Evolutionary conservation across 805 yeast species (phyloP).

Genomic region (Kodamaea jinghongensis): DNA sequence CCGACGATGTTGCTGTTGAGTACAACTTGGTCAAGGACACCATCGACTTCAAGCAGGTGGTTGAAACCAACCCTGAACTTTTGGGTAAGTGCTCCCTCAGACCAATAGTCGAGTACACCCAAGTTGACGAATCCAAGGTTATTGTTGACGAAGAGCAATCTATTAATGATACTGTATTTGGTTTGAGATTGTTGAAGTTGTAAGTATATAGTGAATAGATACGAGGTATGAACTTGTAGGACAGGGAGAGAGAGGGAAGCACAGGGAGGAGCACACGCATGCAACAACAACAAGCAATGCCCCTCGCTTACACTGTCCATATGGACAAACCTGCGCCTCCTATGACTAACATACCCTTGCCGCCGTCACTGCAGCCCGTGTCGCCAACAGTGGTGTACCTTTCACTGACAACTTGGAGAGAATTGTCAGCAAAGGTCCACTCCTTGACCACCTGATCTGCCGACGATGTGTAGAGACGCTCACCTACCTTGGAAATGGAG

Average conservation of each 20-base stretch:
- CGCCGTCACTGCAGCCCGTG: slow-evolving; percentile 68
- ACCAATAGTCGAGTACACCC: slow-evolving; percentile 50
- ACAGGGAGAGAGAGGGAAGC: too few relatives aligned
- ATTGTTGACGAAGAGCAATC: slow-evolving; percentile 84
- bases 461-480: slow-evolving; percentile 55
- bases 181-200: slow-evolving; percentile 73
- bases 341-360: slow-evolving; percentile 40
- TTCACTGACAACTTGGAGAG: slow-evolving; percentile 15
- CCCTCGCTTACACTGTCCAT: too few relatives aligned
- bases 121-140: slow-evolving; percentile 35
- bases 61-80: slow-evolving; percentile 63
- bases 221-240: too few relatives aligned
- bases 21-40: slow-evolving; percentile 66
- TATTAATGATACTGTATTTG: slow-evolving; percentile 71
- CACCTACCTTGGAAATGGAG: slow-evolving; percentile 42
- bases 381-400: slow-evolving; percentile 84
- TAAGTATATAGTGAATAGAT: slow-evolving; percentile 1
- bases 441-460: slow-evolving; percentile 77
- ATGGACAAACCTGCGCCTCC: slow-evolving; percentile 80
- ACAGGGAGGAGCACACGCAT: too few relatives aligned
- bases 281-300: too few relatives aligned
- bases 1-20: slow-evolving; percentile 91
- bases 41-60: slow-evolving; percentile 58
- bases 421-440: slow-evolving; percentile 48
- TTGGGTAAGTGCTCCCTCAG: slow-evolving; percentile 75